phyloP scores from a whole-genome alignment of 139 green algal genomes.

The Edaphochlamys debaryana region DNA sequence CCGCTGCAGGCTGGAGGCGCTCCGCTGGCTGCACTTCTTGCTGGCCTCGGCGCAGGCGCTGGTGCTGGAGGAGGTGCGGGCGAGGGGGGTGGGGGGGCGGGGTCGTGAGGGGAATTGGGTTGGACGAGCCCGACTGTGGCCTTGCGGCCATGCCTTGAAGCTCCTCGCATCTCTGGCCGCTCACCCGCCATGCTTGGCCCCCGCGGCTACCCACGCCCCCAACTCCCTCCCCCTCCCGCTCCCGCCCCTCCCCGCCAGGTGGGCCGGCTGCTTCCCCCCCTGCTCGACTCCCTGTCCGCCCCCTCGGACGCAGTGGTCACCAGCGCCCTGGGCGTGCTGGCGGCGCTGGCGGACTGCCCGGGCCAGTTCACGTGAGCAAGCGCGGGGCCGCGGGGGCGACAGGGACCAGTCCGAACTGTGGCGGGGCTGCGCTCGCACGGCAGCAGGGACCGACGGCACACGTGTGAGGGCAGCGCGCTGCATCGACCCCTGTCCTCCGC shows the following conservation, averaged over 20 bases:
- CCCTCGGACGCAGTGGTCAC: conserved; percentile 48
- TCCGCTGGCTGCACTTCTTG: conserved; percentile 79
- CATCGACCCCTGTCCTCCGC: too few species aligned
- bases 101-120: background rate
- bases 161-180: too few species aligned
- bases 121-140: too few species aligned
- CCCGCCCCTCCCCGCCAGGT: conserved; percentile 6
- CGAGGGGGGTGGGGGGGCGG: too few species aligned
- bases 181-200: too few species aligned
- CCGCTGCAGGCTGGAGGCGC: conserved; percentile 74
- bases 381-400: background rate
- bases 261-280: conserved; percentile 16
- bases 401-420: background rate
- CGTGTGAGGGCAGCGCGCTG: too few species aligned
- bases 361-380: conserved; percentile 62
- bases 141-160: too few species aligned
- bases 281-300: conserved; percentile 34
- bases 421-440: too few species aligned
- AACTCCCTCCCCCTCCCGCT: too few species aligned
- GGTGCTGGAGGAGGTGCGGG: conserved; percentile 66
- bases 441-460: background rate
- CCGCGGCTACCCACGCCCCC: too few species aligned
- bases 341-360: conserved; percentile 61
- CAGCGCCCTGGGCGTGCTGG: conserved; percentile 67
- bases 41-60: conserved; percentile 34